Percentiles rank a stretch among this genome's conserved stretches.
These are phyloP conservation scores for Kluyveromyces dobzhanskii DNA, from an alignment of 805 yeast genomes.

Conservation along the genomic window DNA sequence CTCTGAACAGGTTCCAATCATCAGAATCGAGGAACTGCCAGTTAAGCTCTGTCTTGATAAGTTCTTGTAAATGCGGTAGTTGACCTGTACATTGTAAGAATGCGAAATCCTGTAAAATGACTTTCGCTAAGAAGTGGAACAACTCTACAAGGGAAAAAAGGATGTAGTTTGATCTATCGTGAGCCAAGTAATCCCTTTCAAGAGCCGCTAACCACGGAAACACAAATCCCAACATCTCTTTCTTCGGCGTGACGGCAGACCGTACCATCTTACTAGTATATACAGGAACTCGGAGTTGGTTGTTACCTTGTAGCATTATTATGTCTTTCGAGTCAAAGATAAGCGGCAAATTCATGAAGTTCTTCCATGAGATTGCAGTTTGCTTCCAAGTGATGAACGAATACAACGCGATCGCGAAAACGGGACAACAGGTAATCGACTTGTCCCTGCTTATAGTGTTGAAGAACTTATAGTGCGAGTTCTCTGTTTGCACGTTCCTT, in stretches of 20 bases:
- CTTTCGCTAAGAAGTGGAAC: constrained; percentile 25
- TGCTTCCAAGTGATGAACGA: constrained; percentile 11
- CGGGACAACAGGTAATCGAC: constrained; percentile 27
- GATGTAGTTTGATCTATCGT: constrained; percentile 27
- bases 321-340: constrained; percentile 4
- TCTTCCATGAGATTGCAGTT: constrained; percentile 4
- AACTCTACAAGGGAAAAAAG: constrained; percentile 26
- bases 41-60: constrained; percentile 22
- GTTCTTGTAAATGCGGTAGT: constrained; percentile 22
- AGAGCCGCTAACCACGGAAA: constrained; percentile 28
- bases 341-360: constrained; percentile 3
- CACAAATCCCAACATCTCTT: constrained; percentile 16
- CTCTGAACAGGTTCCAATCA: constrained; percentile 12
- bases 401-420: constrained; percentile 26
- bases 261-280: constrained; percentile 4
- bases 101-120: constrained; percentile 25
- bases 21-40: constrained; percentile 22
- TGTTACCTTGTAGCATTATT: constrained; percentile 2
- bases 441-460: constrained; percentile 27
- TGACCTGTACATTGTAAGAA: constrained; percentile 18
- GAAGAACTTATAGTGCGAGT: constrained; percentile 24
- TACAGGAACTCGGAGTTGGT: not conserved
- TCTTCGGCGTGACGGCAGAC: constrained; percentile 17
- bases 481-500: constrained; percentile 17
- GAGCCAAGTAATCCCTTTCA: constrained; percentile 19